Evolutionary conservation across 306 rosid species (phyloP), one percentile per base, ranked within the genome.

Genomic region (Medicago ruthenica): DNA sequence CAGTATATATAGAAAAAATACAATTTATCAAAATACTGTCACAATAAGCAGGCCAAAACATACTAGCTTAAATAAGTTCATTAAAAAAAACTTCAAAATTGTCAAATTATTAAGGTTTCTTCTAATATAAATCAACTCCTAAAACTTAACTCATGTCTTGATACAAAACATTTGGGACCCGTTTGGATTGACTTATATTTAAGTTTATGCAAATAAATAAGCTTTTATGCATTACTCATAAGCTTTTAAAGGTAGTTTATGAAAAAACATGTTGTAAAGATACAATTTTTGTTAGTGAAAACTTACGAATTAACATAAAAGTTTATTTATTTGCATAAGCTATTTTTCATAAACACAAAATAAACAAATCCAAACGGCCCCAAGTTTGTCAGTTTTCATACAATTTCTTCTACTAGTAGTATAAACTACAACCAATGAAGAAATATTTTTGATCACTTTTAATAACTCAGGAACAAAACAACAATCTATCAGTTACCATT

Each of bases 31-130:
- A 24, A 12, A 61, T 27, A 68, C 7, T 4, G n/a, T 24, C 70
- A 67, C 74, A 67, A 22, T 50, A 47, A 67, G 39, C 57, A 72
- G 22, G 51, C 53, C 11, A 62, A 81, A 70, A 41, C 48, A 53
- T 20, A 24, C 13, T 21, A 65, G 37, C 47, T 64, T 45, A 13
- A 62, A 48, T 75, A 60, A 27, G 53, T 47, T 47, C 20, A 50
- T 20, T 34, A 17, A 10, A 15, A 20, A 2, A 12, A 45, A 9
- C 31, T 68, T 41, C 62, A 16, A 61, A 54, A 14, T 14, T 41
- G 48, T 41, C 40, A 9, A 7, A 31, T 40, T 47, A 72, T 27
- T 24, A 69, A 24, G 77, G 10, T 24, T 63, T 76, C 20, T 1
- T 14, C n/a, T 76, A 41, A 24, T 73, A 4, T 71, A 51, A 81